Conservation (phyloP, 148 eudicot genomes). For the Linanthus parryae region DNA sequence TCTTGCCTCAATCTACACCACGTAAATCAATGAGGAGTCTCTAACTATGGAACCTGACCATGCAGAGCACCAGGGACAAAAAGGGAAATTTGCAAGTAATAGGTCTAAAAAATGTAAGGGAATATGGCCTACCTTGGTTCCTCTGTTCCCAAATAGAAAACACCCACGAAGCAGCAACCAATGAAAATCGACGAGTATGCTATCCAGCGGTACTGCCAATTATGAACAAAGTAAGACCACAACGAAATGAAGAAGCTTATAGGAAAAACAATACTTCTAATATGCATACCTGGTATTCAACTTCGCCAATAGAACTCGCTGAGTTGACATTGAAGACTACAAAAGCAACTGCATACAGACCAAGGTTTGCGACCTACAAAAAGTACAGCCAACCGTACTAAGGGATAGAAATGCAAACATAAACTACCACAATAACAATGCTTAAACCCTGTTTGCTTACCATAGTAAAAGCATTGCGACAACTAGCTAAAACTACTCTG, state of each 20-base stretch:
- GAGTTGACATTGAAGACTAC: constrained; percentile 48
- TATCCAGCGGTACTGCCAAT: constrained; percentile 88
- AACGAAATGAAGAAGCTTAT: not conserved
- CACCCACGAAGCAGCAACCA: constrained; percentile 78
- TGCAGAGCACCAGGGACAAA: no score
- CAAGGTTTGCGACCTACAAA: constrained; percentile 78
- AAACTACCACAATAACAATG: no score
- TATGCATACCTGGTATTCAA: constrained; percentile 68
- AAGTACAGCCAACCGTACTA: constrained; percentile 8
- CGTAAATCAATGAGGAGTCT: no score
- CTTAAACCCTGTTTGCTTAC: no score
- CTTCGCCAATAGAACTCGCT: constrained; percentile 38
- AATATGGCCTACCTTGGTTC: constrained; percentile 67
- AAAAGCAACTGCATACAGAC: constrained; percentile 79
- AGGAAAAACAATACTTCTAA: not conserved
- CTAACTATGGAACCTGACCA: no score
- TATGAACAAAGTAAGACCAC: constrained; percentile 11
- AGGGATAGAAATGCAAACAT: not conserved
- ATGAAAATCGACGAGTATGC: constrained; percentile 72
- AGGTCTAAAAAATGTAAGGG: not conserved
- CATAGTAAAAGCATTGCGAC: constrained; percentile 98
- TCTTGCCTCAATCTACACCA: constrained; percentile 58
- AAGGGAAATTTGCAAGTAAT: no score
- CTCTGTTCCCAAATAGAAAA: constrained; percentile 76
- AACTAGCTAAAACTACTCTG: constrained; percentile 87